phyloP scores from a whole-genome alignment of 2,329 filamentous ascomycete genomes.

The Volutella citrinella region DNA sequence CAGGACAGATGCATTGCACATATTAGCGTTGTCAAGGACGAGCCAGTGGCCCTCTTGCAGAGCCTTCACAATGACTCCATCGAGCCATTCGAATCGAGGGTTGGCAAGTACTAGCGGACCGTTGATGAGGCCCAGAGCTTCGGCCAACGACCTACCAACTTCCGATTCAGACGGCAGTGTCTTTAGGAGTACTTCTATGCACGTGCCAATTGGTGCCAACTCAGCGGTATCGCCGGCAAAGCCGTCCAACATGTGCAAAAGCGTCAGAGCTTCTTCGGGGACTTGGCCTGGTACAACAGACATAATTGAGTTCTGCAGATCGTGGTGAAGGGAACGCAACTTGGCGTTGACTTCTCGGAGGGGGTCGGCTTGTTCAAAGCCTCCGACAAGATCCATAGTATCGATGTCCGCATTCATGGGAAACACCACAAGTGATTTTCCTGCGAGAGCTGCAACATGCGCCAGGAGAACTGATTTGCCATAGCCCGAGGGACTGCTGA shows the following conservation, averaged over 20 bases:
- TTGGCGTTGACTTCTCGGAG: conserved; percentile 65
- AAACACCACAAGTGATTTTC: conserved; percentile 75
- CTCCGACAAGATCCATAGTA: conserved; percentile 94
- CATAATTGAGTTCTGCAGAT: conserved; percentile 51
- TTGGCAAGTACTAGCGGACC: conserved; percentile 59
- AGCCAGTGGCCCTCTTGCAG: conserved; percentile 86
- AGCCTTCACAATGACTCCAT: conserved; percentile 87
- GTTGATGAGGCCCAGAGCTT: conserved; percentile 48
- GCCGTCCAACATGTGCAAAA: conserved; percentile 50
- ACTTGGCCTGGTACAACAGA: conserved; percentile 44
- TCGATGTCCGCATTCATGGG: conserved; percentile 94
- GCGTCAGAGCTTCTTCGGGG: conserved; percentile 44
- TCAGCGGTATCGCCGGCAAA: conserved; percentile 36
- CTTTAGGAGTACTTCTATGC: conserved; percentile 38
- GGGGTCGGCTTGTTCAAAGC: conserved; percentile 91
- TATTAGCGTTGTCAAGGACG: conserved; percentile 93
- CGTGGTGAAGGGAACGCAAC: conserved; percentile 46
- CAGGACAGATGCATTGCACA: conserved; percentile 91
- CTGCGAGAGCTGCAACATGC: conserved; percentile 75
- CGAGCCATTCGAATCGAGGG: conserved; percentile 92
- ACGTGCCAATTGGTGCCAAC: conserved; percentile 35
- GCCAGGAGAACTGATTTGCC: conserved; percentile 82
- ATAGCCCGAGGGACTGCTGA: conserved; percentile 80
- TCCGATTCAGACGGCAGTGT: conserved; percentile 42
- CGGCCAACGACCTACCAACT: conserved; percentile 45